Evolutionary conservation across 2,329 filamentous ascomycete species (phyloP).

Genomic region (Knufia fluminis): DNA sequence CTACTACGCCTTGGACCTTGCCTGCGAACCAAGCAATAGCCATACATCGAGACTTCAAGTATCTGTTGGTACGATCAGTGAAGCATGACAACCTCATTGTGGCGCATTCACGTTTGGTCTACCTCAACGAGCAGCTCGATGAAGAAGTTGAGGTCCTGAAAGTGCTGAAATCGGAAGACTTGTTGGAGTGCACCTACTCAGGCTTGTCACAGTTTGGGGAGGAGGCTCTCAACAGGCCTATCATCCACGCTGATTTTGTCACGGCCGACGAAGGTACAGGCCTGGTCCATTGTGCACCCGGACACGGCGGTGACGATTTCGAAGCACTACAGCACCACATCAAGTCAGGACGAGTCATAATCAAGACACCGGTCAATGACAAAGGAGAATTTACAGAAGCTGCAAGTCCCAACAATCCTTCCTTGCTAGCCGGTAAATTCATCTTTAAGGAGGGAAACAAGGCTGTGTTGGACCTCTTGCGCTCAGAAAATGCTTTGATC

Average conservation of each 20-base stretch:
- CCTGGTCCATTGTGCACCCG: conserved; percentile 87
- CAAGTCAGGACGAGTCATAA: conserved; percentile 12
- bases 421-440: conserved; percentile 57
- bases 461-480: conserved; percentile 61
- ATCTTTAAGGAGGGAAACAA: conserved; percentile 63
- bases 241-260: conserved; percentile 83
- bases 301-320: conserved; percentile 96
- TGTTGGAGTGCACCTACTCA: conserved; percentile 48
- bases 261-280: conserved; percentile 84
- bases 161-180: conserved; percentile 31
- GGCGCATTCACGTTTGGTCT: conserved; percentile 59
- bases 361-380: conserved; percentile 66
- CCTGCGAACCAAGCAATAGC: conserved; percentile 88
- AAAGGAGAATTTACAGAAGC: conserved; percentile 71
- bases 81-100: conserved; percentile 57
- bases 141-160: conserved; percentile 28
- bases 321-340: conserved; percentile 48
- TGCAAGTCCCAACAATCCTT: conserved; percentile 62
- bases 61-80: conserved; percentile 55
- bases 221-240: conserved; percentile 50
- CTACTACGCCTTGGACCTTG: conserved; percentile 94
- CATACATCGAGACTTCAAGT: conserved; percentile 64
- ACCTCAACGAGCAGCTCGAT: conserved; percentile 43
- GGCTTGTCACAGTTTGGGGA: conserved; percentile 66
- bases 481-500: conserved; percentile 52